Evolutionary conservation across 139 green algal genomes (phyloP), one percentile per base, ranked within the genome.

Genomic region (Tetraselmis chui): DNA sequence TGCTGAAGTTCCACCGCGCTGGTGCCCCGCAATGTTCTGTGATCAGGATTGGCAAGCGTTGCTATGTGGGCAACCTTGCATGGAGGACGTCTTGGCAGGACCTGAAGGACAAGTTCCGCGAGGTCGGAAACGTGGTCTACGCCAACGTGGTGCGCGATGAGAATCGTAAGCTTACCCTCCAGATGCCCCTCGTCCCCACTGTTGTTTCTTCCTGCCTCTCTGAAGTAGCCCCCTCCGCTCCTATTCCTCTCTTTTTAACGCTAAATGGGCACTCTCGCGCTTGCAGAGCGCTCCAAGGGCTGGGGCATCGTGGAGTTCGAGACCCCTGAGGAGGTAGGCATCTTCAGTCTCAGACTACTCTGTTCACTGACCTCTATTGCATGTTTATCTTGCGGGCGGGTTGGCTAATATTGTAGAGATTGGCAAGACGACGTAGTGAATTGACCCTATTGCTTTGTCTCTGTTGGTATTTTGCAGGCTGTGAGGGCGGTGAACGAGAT

Each of bases 271-370:
- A n/a, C n/a, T n/a, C n/a, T n/a, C n/a, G n/a, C 18, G 45, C 45
- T 5, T 79, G 82, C 88, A 97, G 94, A 93, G 74, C 87, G 93
- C 5, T 97, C 93, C 29, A 98, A 97, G 87, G 95, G 95, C 77
- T 98, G 95, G 92, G 95, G 95, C 59, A 95, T 96, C 80, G 91
- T 98, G 26, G 95, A 98, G 90, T 97, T 95, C 45, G 92, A 96
- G 87, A 94, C 86, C 0, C 87, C 89, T 0, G 92, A 97, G 78
- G 92, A 97, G 91, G 94, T 93, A 59, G 84, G 88, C 59, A 1
- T 28, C 28, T 26, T 30, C 80, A n/a, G 81, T 11, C n/a, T 59
- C 11, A 81, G 26, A 18, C 18, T n/a, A n/a, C n/a, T n/a, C n/a
- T n/a, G n/a, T n/a, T n/a, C n/a, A n/a, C n/a, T n/a, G n/a, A n/a